These are phyloP conservation scores for Colletotrichum tabaci DNA, from an alignment of 2,329 filamentous ascomycete species.

Conservation along the genomic window DNA sequence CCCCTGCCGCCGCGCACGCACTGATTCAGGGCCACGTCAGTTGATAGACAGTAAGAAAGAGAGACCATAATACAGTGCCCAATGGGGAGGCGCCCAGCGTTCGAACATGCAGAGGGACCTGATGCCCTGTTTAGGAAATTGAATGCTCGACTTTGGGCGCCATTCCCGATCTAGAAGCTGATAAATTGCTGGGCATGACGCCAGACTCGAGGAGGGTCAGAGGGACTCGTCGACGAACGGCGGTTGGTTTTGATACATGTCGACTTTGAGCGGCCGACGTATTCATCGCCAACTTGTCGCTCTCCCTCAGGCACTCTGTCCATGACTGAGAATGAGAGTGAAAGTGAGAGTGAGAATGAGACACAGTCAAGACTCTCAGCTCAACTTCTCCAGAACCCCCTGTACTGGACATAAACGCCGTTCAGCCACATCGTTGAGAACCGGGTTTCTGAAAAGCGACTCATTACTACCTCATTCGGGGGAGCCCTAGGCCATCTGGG, in stretches of 20 bases:
- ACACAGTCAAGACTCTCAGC: neutral
- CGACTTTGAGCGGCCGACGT: neutral
- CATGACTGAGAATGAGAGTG: neutral
- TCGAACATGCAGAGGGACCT: slow-evolving; percentile 23
- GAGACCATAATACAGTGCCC: neutral
- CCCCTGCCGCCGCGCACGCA: neutral
- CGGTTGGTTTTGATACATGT: neutral
- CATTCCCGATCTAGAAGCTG: neutral
- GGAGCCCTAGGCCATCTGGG: neutral
- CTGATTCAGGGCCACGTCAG: neutral
- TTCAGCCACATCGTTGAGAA: neutral
- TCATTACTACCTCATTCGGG: neutral
- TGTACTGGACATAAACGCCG: neutral
- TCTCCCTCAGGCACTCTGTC: neutral
- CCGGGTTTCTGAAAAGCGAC: too few species aligned
- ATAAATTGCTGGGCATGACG: neutral
- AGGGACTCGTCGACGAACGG: neutral
- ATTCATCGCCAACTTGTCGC: neutral
- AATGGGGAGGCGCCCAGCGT: slow-evolving; percentile 28
- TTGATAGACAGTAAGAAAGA: neutral
- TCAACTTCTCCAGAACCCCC: too few species aligned
- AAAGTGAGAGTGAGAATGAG: neutral
- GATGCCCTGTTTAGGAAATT: slow-evolving; percentile 3
- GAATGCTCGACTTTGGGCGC: neutral
- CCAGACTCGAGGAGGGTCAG: too few species aligned